Evolutionary conservation across 2,329 filamentous ascomycete species (phyloP), one percentile per base, ranked within the genome.

Genomic region (Mollisiaceae sp.): DNA sequence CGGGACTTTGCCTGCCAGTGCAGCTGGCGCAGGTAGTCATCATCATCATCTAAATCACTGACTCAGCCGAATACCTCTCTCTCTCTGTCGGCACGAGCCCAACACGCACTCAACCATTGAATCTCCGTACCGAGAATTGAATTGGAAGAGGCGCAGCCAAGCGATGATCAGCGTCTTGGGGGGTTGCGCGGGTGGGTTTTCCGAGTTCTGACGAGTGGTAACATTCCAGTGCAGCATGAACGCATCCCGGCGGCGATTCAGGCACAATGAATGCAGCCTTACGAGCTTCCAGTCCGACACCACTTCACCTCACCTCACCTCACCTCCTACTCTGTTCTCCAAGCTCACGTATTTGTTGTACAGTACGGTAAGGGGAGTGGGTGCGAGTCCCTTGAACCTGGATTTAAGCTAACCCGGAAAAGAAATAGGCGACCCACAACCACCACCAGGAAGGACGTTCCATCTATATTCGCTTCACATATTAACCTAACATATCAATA

Each of bases 181-280:
- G n/a, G n/a, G 3, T 32, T 32, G 27, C 27, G 3, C 27, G 27
- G 3, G 27, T 22, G n/a, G 45, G 22, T 50, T 12, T 50, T 24
- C 45, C 45, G 41, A 43, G 15, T 43, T 43, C 27, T 32, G 3
- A 6, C 6, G 18, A 8, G 41, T 43, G 41, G 24, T 12, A 6
- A 8, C 45, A 9, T 2, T 41, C 38, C 15, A 41, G 27, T n/a
- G 6, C 12, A 18, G 50, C 50, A 54, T 54, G 50, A 54, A 32
- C 50, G 24, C 27, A 32, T 32, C 27, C 24, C 27, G 50, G 12
- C 50, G 12, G n/a, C 50, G 50, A 32, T 54, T 54, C 50, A 54
- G 50, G 50, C 24, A 54, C 50, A 54, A 54, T 54, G 50, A 54
- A 54, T 54, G 50, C 50, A 54, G 50, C 50, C 50, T 35, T 35